phyloP scores from a whole-genome alignment of 2,329 filamentous ascomycete species.

The Neocucurbitaria cava region DNA sequence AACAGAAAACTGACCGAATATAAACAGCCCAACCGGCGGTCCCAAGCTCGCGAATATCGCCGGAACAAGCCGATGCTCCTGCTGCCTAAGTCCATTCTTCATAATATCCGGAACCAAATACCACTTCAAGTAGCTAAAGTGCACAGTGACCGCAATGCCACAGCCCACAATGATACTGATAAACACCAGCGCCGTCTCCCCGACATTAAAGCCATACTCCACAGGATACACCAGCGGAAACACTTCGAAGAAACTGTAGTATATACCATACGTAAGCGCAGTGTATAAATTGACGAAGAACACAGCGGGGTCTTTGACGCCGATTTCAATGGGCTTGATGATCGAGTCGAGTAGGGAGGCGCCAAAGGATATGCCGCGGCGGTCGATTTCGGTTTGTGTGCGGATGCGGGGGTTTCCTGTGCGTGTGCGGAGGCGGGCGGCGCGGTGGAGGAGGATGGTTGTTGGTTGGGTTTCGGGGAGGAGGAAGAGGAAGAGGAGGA shows the following conservation, averaged over 20 bases:
- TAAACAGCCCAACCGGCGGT: conserved; percentile 22
- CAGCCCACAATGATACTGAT: conserved; percentile 26
- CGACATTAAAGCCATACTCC: conserved; percentile 31
- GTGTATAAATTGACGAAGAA: conserved; percentile 25
- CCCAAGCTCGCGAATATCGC: conserved; percentile 16
- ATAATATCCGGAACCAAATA: conserved; percentile 20
- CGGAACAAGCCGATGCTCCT: conserved; percentile 20
- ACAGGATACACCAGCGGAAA: conserved; percentile 30
- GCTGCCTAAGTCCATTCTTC: conserved; percentile 14
- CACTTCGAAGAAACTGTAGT: conserved; percentile 33
- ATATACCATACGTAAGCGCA: conserved; percentile 30
- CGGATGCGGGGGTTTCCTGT: conserved; percentile 65
- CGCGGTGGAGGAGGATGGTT: conserved; percentile 68
- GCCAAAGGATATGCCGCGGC: conserved; percentile 59
- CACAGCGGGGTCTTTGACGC: conserved; percentile 48
- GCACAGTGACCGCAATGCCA: conserved; percentile 23
- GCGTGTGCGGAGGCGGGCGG: conserved; percentile 65
- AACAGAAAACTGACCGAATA: conserved; percentile 14
- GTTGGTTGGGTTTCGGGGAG: conserved; percentile 69
- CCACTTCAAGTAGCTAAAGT: conserved; percentile 24
- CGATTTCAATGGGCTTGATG: conserved; percentile 62
- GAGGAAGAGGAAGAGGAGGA: conserved; percentile 67
- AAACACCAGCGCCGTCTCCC: conserved; percentile 23
- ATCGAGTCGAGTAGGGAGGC: conserved; percentile 63
- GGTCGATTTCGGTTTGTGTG: conserved; percentile 70